Evolutionary conservation across 805 yeast species (phyloP).

Genomic region (Ogataea wickerhamii): DNA sequence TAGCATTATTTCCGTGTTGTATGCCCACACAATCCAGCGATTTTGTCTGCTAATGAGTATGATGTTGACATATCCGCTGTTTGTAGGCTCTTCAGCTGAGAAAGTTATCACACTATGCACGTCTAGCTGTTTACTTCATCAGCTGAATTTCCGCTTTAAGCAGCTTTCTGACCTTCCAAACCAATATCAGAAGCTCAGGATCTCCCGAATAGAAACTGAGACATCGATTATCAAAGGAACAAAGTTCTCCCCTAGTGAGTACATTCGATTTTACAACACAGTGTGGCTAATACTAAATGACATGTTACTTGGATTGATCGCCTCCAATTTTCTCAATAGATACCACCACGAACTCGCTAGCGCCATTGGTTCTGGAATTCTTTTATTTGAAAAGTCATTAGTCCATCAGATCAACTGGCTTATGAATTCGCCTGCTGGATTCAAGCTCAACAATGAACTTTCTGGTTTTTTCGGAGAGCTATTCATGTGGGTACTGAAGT

Average conservation of each 20-base stretch:
- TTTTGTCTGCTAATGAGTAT: conserved; percentile 10
- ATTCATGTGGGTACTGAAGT: conserved; percentile 76
- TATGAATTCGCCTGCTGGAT: conserved; percentile 89
- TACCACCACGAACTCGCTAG: conserved; percentile 16
- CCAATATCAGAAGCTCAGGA: conserved; percentile 58
- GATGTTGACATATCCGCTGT: conserved; percentile 15
- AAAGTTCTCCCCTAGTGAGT: conserved; percentile 45
- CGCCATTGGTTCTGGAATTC: conserved; percentile 21
- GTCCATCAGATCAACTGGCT: conserved; percentile 60
- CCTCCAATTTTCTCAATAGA: conserved; percentile 43
- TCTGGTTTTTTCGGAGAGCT: conserved; percentile 84
- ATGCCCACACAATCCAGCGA: conserved; percentile 9
- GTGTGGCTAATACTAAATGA: conserved; percentile 87
- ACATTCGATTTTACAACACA: conserved; percentile 78
- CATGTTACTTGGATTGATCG: conserved; percentile 63
- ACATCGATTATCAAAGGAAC: conserved; percentile 37
- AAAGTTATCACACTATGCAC: conserved; percentile 7
- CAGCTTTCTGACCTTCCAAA: conserved; percentile 77
- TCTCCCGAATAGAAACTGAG: conserved; percentile 39
- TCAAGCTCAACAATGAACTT: conserved; percentile 83
- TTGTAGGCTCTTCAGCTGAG: conserved; percentile 5
- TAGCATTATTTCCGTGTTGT: conserved; percentile 3
- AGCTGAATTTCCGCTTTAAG: conserved; percentile 70
- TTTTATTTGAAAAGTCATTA: conserved; percentile 30
- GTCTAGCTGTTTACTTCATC: conserved; percentile 57